Conservation (phyloP, 345 rosid species). For the Streptanthus diversifolius region DNA sequence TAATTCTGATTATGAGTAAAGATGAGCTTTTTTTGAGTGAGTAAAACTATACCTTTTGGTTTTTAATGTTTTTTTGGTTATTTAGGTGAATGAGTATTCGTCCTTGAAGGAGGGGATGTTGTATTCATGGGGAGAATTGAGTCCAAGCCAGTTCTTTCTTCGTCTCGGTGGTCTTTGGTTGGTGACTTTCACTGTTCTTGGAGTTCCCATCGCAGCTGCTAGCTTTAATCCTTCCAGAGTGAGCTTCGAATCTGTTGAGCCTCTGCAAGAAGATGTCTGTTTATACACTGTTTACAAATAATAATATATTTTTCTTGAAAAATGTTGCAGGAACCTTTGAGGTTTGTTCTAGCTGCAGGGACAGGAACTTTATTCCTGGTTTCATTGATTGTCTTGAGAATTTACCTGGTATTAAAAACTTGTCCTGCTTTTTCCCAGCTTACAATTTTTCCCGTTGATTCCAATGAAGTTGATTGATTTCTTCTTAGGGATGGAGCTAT, state of each 20-base stretch:
- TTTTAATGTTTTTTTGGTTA: not conserved
- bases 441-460: not conserved
- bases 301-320: not conserved
- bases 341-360: slow-evolving; percentile 85
- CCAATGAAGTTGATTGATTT: not conserved
- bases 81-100: slow-evolving; percentile 87
- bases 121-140: slow-evolving; percentile 91
- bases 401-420: slow-evolving; percentile 57
- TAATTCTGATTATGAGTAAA: not conserved
- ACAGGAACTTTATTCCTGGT: slow-evolving; percentile 88
- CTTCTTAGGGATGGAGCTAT: slow-evolving; percentile 85
- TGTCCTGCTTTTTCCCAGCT: not conserved
- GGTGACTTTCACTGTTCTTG: slow-evolving; percentile 69
- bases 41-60: not conserved
- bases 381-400: slow-evolving; percentile 71
- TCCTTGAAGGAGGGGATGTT: slow-evolving; percentile 71
- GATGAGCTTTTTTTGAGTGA: not conserved
- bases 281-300: not conserved
- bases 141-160: slow-evolving; percentile 54
- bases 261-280: not conserved
- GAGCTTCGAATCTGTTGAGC: slow-evolving; percentile 18
- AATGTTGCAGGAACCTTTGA: slow-evolving; percentile 70
- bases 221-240: slow-evolving; percentile 94
- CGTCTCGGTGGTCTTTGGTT: slow-evolving; percentile 94
- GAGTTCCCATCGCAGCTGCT: slow-evolving; percentile 88